A percentile compares a stretch with the other conserved stretches of the same genome.
phyloP scores from a whole-genome alignment of 768 basidiomycete species.

The Hypholoma sublateritium region DNA sequence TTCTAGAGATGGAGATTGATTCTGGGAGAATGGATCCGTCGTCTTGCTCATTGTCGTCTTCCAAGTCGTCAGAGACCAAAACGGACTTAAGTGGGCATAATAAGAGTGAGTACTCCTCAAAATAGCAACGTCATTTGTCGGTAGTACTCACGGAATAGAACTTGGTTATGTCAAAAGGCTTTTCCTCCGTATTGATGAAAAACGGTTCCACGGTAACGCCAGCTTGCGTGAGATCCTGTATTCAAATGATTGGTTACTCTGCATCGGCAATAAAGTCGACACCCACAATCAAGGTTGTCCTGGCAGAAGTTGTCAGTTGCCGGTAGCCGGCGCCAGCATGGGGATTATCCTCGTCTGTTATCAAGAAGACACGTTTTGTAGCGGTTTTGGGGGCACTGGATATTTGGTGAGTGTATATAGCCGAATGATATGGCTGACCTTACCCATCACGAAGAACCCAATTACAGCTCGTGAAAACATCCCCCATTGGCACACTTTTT shows the following conservation, averaged over 20 bases:
- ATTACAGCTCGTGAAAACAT: constrained; percentile 89
- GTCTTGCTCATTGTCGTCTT: constrained; percentile 50
- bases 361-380: constrained; percentile 89
- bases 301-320: constrained; percentile 66
- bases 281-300: constrained; percentile 68
- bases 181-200: constrained; percentile 73
- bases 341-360: constrained; percentile 89
- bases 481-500: constrained; percentile 75
- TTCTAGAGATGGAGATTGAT: constrained; percentile 73
- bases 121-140: not conserved
- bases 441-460: constrained; percentile 89
- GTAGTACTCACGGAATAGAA: constrained; percentile 70
- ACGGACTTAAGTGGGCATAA: constrained; percentile 46
- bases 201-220: constrained; percentile 85
- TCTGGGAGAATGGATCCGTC: constrained; percentile 54
- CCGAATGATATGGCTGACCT: constrained; percentile 15
- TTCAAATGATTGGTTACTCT: not conserved
- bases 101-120: not conserved
- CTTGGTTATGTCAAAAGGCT: constrained; percentile 67
- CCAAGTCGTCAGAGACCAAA: constrained; percentile 51
- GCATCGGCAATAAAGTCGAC: not conserved
- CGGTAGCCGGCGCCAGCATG: constrained; percentile 53
- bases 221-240: constrained; percentile 77
- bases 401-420: not conserved
- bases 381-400: constrained; percentile 81